These are phyloP conservation scores for Trypethelium eluteriae DNA, from an alignment of 495 filamentous ascomycete genomes.

Conservation along the genomic window DNA sequence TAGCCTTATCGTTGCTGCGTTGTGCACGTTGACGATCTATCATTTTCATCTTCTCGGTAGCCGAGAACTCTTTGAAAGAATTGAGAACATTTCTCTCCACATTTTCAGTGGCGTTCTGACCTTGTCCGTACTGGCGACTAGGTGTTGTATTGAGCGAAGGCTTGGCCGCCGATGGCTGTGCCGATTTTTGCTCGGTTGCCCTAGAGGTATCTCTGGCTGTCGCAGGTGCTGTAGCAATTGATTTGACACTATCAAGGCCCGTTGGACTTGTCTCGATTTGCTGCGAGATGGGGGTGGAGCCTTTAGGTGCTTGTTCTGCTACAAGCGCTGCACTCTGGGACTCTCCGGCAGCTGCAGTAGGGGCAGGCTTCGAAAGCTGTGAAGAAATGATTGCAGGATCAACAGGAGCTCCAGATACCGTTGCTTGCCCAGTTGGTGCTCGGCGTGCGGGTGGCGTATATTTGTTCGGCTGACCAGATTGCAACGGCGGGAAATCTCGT, in stretches of 20 bases:
- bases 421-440: slow-evolving; percentile 63
- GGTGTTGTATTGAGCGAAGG: slow-evolving; percentile 9
- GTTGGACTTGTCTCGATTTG: background rate
- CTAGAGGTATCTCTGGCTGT: background rate
- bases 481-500: slow-evolving; percentile 64
- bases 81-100: slow-evolving; percentile 71
- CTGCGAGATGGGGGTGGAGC: slow-evolving; percentile 14
- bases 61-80: slow-evolving; percentile 76
- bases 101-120: slow-evolving; percentile 60
- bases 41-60: slow-evolving; percentile 62
- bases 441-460: slow-evolving; percentile 86
- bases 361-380: slow-evolving; percentile 52
- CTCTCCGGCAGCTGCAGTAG: slow-evolving; percentile 12
- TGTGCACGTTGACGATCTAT: slow-evolving; percentile 37
- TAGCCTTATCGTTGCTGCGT: slow-evolving; percentile 69
- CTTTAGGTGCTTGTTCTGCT: slow-evolving; percentile 23
- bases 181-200: background rate
- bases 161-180: background rate
- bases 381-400: slow-evolving; percentile 79
- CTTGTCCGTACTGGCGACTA: slow-evolving; percentile 5
- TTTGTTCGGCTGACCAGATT: slow-evolving; percentile 58
- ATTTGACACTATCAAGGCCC: background rate
- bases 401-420: slow-evolving; percentile 63
- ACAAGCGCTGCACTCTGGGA: background rate
- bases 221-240: slow-evolving; percentile 8